A percentile compares a stretch with the other conserved stretches of the same genome.
Evolutionary conservation across 257 asterid genomes (phyloP).

Genomic region (Fraxinus anomala): DNA sequence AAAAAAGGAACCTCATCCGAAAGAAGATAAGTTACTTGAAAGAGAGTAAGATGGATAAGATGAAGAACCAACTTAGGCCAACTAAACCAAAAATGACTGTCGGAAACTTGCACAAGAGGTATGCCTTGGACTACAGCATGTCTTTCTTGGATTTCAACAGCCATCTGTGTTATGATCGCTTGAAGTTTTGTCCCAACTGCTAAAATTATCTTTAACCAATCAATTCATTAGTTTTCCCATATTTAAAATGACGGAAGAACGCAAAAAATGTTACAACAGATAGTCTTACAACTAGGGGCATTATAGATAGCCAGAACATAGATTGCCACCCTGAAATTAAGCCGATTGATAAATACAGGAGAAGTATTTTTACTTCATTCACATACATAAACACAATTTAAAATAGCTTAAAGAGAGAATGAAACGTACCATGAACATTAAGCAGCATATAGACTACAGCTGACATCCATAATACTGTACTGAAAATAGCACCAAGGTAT

Average conservation of each 20-base stretch:
- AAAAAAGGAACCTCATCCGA: background rate
- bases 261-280: conserved; percentile 7
- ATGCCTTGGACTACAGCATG: too few relatives aligned
- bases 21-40: conserved; percentile 54
- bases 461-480: conserved; percentile 69
- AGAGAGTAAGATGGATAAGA: conserved; percentile 78
- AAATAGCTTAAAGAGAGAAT: background rate
- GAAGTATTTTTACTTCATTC: background rate
- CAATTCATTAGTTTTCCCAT: conserved; percentile 35
- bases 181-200: conserved; percentile 53
- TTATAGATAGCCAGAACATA: conserved; percentile 61
- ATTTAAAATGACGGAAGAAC: background rate
- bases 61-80: conserved; percentile 67
- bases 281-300: conserved; percentile 64
- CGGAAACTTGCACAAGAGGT: conserved; percentile 63
- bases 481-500: conserved; percentile 36
- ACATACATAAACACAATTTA: background rate
- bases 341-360: background rate
- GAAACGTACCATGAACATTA: conserved; percentile 62
- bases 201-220: conserved; percentile 63
- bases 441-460: conserved; percentile 76
- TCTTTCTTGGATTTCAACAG: too few relatives aligned
- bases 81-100: conserved; percentile 82
- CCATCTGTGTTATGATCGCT: too few relatives aligned
- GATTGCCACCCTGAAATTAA: conserved; percentile 65